phyloP scores from a whole-genome alignment of 1,139 yeast species.

The Blastobotrys malaysiensis region DNA sequence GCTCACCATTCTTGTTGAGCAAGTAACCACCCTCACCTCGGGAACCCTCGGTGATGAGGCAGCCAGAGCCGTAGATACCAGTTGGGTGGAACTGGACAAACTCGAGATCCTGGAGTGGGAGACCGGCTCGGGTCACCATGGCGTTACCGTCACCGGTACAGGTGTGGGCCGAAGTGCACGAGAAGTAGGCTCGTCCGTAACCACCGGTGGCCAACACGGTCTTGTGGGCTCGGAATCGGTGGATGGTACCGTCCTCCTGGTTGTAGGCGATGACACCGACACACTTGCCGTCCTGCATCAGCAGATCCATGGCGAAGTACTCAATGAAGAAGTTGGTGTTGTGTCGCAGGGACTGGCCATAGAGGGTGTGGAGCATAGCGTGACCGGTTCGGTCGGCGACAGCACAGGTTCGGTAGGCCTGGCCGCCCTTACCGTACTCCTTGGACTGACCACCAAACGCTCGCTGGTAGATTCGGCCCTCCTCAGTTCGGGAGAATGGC shows the following conservation, averaged over 20 bases:
- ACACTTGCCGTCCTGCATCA: constrained; percentile 95
- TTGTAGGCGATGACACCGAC: constrained; percentile 97
- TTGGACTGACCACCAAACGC: constrained; percentile 98
- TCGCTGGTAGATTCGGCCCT: constrained; percentile 96
- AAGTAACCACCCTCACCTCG: constrained; percentile 99
- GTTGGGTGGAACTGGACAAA: constrained; percentile 99
- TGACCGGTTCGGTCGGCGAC: constrained; percentile 99
- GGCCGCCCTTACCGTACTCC: constrained; percentile 97
- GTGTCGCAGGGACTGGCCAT: constrained; percentile 95
- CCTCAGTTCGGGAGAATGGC: constrained; percentile 95
- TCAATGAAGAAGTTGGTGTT: constrained; percentile 98
- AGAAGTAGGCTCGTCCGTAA: constrained; percentile 96
- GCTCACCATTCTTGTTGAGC: constrained; percentile 95
- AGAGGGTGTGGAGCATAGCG: constrained; percentile 89
- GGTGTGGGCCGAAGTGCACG: constrained; percentile 98
- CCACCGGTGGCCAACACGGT: constrained; percentile 99
- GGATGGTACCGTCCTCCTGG: constrained; percentile 98
- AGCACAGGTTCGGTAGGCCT: constrained; percentile 98
- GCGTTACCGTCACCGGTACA: constrained; percentile 99
- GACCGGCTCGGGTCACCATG: constrained; percentile 97
- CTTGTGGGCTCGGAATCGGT: constrained; percentile 94
- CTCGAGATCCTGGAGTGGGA: constrained; percentile 95
- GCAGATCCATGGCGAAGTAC: constrained; percentile 89
- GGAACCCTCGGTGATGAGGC: constrained; percentile 98
- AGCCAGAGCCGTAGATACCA: constrained; percentile 98